Evolutionary conservation across 306 rosid genomes (phyloP).

Genomic region (Lathyrus oleraceus): DNA sequence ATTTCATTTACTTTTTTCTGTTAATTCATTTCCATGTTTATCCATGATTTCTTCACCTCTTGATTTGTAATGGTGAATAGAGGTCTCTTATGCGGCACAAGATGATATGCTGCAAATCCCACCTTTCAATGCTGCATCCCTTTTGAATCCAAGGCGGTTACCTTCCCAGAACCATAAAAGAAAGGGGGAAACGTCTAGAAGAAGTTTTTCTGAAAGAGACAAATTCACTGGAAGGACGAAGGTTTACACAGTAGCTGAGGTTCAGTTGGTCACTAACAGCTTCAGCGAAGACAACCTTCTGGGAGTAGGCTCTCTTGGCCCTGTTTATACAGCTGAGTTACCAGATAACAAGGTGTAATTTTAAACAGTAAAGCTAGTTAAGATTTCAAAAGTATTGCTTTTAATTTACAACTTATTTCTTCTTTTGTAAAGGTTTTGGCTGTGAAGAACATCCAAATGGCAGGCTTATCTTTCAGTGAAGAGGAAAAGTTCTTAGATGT

Average conservation of each 20-base stretch:
- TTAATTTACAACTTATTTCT: not conserved
- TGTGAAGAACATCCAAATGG: conserved; percentile 73
- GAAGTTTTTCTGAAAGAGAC: conserved; percentile 62
- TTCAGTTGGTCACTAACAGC: conserved; percentile 79
- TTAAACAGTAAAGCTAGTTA: conserved; percentile 10
- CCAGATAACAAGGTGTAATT: conserved; percentile 70
- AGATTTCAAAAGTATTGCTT: conserved; percentile 24
- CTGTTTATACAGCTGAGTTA: conserved; percentile 82
- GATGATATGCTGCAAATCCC: conserved; percentile 57
- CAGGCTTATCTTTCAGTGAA: conserved; percentile 61
- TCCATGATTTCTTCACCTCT: not conserved
- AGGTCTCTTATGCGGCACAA: conserved; percentile 38
- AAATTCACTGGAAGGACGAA: conserved; percentile 59
- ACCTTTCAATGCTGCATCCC: conserved; percentile 56
- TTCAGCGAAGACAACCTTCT: conserved; percentile 66
- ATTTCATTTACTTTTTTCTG: not conserved
- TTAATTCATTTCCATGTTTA: conserved; percentile 10
- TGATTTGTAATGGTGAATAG: conserved; percentile 35
- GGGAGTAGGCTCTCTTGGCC: conserved; percentile 91
- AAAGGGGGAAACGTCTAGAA: conserved; percentile 55
- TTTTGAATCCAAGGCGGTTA: conserved; percentile 54
- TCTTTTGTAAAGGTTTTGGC: conserved; percentile 58
- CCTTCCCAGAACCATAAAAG: conserved; percentile 55
- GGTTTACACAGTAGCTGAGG: conserved; percentile 65
- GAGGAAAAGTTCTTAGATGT: conserved; percentile 85